phyloP scores from a whole-genome alignment of 2,329 filamentous ascomycete species.

The Nothomitra cinnamomea region DNA sequence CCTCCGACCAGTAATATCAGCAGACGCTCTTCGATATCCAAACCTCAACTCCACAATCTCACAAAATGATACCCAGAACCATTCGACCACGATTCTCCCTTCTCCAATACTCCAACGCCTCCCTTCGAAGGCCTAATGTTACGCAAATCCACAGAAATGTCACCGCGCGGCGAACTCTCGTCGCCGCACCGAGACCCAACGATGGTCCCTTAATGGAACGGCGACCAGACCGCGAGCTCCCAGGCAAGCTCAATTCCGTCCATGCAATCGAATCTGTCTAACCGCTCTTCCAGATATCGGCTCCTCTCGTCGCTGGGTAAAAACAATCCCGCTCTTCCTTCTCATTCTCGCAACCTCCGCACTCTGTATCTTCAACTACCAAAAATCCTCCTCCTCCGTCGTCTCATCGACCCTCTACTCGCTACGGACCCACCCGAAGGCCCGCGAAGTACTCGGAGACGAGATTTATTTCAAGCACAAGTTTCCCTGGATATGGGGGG shows the following conservation, averaged over 20 bases:
- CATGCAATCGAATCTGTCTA: conserved; percentile 3
- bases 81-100: neutral
- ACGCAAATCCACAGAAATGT: neutral
- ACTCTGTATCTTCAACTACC: conserved; percentile 96
- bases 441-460: conserved; percentile 66
- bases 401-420: conserved; percentile 86
- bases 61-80: neutral
- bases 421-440: conserved; percentile 60
- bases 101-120: neutral
- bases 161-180: conserved; percentile 4
- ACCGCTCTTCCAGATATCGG: neutral
- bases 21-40: neutral
- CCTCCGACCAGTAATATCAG: neutral
- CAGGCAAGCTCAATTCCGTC: conserved; percentile 27
- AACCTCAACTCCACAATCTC: neutral
- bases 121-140: neutral
- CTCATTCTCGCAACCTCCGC: conserved; percentile 51
- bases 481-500: conserved; percentile 69
- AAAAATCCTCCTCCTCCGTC: conserved; percentile 75
- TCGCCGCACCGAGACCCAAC: conserved; percentile 13
- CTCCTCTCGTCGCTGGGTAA: conserved; percentile 42
- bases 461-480: conserved; percentile 66
- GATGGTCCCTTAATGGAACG: conserved; percentile 42
- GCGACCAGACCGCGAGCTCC: conserved; percentile 47
- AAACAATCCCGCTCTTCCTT: conserved; percentile 68